phyloP scores from a whole-genome alignment of 331 rosid genomes.

The Rosa hybrid region DNA sequence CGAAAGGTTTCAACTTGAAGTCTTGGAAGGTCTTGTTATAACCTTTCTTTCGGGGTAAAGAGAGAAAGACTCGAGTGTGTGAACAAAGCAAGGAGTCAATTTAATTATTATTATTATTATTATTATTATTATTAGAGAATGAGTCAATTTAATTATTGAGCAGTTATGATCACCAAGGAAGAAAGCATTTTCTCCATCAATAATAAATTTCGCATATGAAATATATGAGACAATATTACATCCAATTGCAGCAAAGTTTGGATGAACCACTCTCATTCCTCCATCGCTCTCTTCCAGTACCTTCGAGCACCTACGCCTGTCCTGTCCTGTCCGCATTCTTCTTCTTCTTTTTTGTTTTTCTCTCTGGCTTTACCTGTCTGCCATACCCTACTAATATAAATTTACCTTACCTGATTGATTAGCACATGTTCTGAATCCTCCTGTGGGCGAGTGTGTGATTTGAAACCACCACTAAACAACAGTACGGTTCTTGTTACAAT shows the following conservation, averaged over 20 bases:
- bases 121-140: no score
- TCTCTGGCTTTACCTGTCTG: neutral
- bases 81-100: neutral
- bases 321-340: neutral
- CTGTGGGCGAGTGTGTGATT: neutral
- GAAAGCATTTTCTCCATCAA: neutral
- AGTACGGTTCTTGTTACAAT: neutral
- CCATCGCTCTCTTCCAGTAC: neutral
- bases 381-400: neutral
- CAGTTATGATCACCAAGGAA: neutral
- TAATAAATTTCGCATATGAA: neutral
- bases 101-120: neutral
- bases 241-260: neutral
- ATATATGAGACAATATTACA: neutral
- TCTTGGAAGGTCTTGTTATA: neutral
- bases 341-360: neutral
- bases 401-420: neutral
- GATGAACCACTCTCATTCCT: neutral
- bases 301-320: neutral
- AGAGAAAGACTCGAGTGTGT: constrained; percentile 3
- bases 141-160: neutral
- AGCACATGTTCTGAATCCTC: neutral
- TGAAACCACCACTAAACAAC: neutral
- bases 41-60: neutral
- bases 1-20: neutral